phyloP scores from a whole-genome alignment of 352 stramenopile species.

The Aphanomyces invadans region DNA sequence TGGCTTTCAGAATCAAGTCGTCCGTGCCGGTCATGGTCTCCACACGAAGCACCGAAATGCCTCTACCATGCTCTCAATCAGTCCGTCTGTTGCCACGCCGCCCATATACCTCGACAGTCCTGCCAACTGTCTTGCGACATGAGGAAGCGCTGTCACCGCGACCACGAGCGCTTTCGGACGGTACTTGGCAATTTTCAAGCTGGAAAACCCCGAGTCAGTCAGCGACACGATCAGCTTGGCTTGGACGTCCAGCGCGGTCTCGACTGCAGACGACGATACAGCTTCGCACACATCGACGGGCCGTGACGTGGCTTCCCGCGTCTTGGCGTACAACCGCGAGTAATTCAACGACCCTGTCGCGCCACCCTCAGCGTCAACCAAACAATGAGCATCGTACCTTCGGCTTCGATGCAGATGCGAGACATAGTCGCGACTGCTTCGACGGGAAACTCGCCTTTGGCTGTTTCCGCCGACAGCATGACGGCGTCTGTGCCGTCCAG shows the following conservation, averaged over 20 bases:
- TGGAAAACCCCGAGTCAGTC: slow-evolving; percentile 92
- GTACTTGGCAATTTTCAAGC: slow-evolving; percentile 96
- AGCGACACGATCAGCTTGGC: slow-evolving; percentile 97
- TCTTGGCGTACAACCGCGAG: slow-evolving; percentile 52
- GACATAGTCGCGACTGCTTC: slow-evolving; percentile 94
- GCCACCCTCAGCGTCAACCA: too few species aligned
- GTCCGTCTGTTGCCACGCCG: too few species aligned
- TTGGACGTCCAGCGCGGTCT: slow-evolving; percentile 94
- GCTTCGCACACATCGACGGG: slow-evolving; percentile 85
- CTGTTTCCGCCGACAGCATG: slow-evolving; percentile 99
- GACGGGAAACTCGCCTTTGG: slow-evolving; percentile 95
- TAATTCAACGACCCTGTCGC: slow-evolving; percentile 55
- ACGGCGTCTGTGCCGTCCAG: slow-evolving; percentile 98
- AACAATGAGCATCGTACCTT: slow-evolving; percentile 43
- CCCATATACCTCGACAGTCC: slow-evolving; percentile 74
- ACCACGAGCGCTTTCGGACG: slow-evolving; percentile 81
- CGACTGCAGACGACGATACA: slow-evolving; percentile 94
- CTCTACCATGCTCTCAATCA: slow-evolving; percentile 41
- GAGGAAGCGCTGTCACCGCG: slow-evolving; percentile 75
- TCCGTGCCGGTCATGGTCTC: slow-evolving; percentile 78
- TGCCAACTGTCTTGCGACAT: slow-evolving; percentile 59
- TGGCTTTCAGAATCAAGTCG: slow-evolving; percentile 77
- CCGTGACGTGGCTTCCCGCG: slow-evolving; percentile 36
- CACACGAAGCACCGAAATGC: slow-evolving; percentile 54
- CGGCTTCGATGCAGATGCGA: slow-evolving; percentile 88